Base-by-base conservation (phyloP, 306 rosid species). In the Dalbergia cultrata region DNA sequence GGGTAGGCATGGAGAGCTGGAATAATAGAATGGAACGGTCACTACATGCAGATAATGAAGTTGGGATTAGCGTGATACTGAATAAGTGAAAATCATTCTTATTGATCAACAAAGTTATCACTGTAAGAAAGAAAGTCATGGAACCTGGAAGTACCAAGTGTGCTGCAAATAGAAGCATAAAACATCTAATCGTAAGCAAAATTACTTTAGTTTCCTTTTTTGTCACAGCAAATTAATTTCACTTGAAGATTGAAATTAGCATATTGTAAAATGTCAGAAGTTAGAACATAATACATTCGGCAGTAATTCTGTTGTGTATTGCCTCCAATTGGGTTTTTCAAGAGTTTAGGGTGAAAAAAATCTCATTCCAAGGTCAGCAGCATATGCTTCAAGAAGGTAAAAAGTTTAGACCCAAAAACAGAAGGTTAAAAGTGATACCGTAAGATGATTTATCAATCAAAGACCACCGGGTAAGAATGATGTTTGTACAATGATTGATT, bases 11-110 rank as follows among this genome's bases (percentile, higher is more conserved):
- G 6, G 18, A 19, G 37, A 37, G 41, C 52, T 54, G 37, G 19
- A 54, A 34, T 6, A 56, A 70, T 70, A 8, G 13, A 45, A 47
- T 52, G 47, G 8, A 33, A 50, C 61, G 3, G 37, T 21, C 47
- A 35, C 52, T 5, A 54, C 52, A 22, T 35, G 77, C 64, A 56
- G 54, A 54, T 37, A 54, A 72, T 72, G 12, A 18, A 21, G 57
- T 52, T 70, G 34, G 37, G 19, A 39, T 65, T 44, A 65, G 26
- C 64, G 35, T 10, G 64, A 34, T n/a, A 60, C 39, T 26, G 66
- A 26, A 26, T 9, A 57, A 37, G 41, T 37, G 41, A 37, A 35
- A 35, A 37, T 19, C 63, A 19, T 19, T 57, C 63, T 19, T 7
- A 37, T 57, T 57, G 33, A 8, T 26, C 37, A 59, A 59, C 45